Base-by-base conservation (phyloP, 768 basidiomycete species). In the Tricholoma hemisulphureum region DNA sequence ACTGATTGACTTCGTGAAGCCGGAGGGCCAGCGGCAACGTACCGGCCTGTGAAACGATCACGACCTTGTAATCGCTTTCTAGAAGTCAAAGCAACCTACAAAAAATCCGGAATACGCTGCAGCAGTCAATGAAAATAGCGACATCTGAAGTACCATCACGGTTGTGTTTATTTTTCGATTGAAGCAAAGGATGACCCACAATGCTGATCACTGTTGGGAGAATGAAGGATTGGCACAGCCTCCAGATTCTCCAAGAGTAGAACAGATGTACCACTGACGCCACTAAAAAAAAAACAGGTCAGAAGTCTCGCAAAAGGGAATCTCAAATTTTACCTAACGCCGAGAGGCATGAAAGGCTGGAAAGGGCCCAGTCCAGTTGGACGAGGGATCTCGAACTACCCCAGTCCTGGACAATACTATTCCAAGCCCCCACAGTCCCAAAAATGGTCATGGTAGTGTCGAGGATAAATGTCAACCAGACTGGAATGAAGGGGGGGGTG, bases 161-260 rank as follows among this genome's bases (percentile, higher is more conserved):
- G 14, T 35, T 21, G 21, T 4, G 14, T 2, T 2, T 34, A 35
- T 14, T 43, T 24, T 18, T 18, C 18, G 8, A 31, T 13, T 18
- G 6, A 43, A 28, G 8, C 20, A 18, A 21, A 35, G 7, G 23
- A 34, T 20, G 37, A 14, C 32, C 23, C 46, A 53, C 59, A 29
- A 20, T 20, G 16, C 26, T 24, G 13, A 58, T 55, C n/a, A 53
- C 14, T 24, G 48, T 35, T 20, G 63, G 64, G 9, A 64, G 28
- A 31, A 64, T 39, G 8, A 43, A 24, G 21, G 58, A 56, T 16
- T 49, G 49, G n/a, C 37, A 55, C 7, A 66, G 37, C 32, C 57
- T 58, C 57, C 59, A 60, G 13, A 66, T 66, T 50, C 65, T 64
- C 65, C 65, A 66, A 23, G 45, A 61, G 41, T 60, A 66, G 37